Percentiles rank a stretch among this genome's conserved stretches.
Evolutionary conservation across 116 monocot species (phyloP).

Genomic region (Cymodocea nodosa): DNA sequence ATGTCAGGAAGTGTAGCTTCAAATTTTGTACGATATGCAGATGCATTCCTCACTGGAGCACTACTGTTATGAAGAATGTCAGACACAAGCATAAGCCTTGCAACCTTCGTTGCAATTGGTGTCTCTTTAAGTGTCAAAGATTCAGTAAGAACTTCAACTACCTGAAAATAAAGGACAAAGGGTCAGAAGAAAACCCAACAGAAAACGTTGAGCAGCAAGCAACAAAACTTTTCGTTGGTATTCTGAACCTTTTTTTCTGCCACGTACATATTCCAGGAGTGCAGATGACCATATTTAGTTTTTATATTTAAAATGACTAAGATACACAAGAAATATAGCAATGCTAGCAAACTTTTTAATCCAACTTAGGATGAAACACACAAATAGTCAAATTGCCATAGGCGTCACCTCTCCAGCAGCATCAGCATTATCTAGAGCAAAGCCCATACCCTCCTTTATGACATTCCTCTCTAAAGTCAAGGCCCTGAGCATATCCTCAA

Average conservation of each 20-base stretch:
- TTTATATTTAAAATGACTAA: too few relatives aligned
- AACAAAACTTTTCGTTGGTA: not conserved
- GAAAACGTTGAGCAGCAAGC: not conserved
- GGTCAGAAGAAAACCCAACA: not conserved
- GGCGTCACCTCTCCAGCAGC: conserved; percentile 88
- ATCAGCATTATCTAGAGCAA: conserved; percentile 99
- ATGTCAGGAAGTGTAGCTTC: conserved; percentile 86
- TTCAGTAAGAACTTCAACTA: conserved; percentile 95
- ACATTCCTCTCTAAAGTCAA: conserved; percentile 91
- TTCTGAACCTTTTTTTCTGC: too few relatives aligned
- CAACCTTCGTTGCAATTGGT: conserved; percentile 93
- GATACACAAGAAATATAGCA: too few relatives aligned
- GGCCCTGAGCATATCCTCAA: conserved; percentile 95
- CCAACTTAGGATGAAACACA: not conserved
- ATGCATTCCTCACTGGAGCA: conserved; percentile 98
- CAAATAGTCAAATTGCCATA: not conserved
- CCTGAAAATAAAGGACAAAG: conserved; percentile 26
- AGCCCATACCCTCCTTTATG: conserved; percentile 99
- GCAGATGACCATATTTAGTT: too few relatives aligned
- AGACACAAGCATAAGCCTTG: conserved; percentile 99
- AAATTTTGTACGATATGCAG: conserved; percentile 98
- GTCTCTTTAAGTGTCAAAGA: conserved; percentile 98
- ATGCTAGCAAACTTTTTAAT: too few relatives aligned
- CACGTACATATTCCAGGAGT: too few relatives aligned
- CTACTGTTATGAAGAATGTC: conserved; percentile 99